phyloP scores from a whole-genome alignment of 306 rosid species.

The Ormosia semicastrata region DNA sequence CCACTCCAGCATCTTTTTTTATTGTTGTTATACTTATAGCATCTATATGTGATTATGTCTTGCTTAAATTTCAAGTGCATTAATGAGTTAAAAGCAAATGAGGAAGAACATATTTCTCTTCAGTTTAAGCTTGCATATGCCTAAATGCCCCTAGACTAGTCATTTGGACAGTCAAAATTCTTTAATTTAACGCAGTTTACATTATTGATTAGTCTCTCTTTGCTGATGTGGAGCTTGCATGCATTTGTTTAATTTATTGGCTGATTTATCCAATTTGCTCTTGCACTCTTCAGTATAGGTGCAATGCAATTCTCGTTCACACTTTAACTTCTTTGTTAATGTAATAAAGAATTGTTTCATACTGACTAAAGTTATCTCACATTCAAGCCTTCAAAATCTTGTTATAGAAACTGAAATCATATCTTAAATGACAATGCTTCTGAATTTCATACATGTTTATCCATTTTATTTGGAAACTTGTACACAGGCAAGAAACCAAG shows the following conservation, averaged over 20 bases:
- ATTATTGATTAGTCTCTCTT: not conserved
- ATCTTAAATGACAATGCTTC: not conserved
- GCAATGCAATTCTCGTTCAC: not conserved
- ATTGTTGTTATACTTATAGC: not conserved
- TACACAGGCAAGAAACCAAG: slow-evolving; percentile 45
- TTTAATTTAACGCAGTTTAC: not conserved
- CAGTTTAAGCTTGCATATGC: not conserved
- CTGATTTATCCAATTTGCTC: not conserved
- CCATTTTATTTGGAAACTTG: not conserved
- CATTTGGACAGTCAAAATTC: not conserved
- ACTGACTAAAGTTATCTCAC: not conserved
- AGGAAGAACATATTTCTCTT: not conserved
- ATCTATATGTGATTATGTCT: not conserved
- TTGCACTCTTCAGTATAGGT: not conserved
- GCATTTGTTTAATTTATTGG: not conserved
- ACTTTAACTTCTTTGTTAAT: not conserved
- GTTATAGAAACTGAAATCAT: not conserved
- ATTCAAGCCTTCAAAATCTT: not conserved
- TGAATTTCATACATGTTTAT: not conserved
- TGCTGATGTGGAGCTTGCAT: not conserved
- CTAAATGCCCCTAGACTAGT: not conserved
- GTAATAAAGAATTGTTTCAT: not conserved
- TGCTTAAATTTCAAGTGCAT: not conserved
- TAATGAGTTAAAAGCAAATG: not conserved
- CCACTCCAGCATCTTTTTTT: not conserved